Conservation (phyloP, 106 monocot genomes). For the Amphibolis antarctica region DNA sequence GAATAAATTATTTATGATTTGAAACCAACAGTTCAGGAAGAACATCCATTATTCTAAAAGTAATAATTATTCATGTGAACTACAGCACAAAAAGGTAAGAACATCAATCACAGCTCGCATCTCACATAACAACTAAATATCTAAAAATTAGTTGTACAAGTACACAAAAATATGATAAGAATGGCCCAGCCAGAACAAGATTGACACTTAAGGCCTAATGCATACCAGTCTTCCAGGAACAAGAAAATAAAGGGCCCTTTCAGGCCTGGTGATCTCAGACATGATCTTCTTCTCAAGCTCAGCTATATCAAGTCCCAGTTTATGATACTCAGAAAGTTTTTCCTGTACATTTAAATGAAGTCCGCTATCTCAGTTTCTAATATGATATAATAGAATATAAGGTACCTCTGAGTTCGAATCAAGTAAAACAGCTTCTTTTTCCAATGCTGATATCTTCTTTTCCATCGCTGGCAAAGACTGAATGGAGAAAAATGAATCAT, state of each 20-base stretch:
- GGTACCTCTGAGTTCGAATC: constrained; percentile 34
- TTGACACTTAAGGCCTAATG: not conserved
- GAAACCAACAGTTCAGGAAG: no score
- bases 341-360: constrained; percentile 25
- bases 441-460: constrained; percentile 49
- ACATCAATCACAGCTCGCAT: no score
- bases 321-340: constrained; percentile 84
- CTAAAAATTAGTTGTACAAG: no score
- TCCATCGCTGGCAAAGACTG: constrained; percentile 80
- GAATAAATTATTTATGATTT: no score
- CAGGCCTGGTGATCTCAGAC: constrained; percentile 90
- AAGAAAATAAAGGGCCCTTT: constrained; percentile 66
- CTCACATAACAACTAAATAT: no score
- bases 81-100: no score
- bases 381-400: not conserved
- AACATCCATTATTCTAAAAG: no score
- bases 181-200: no score
- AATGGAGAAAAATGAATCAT: not conserved
- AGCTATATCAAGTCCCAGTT: constrained; percentile 62
- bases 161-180: no score
- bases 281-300: constrained; percentile 87
- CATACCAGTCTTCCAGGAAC: constrained; percentile 87
- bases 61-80: no score
- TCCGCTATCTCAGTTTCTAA: not conserved
- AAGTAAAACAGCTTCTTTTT: constrained; percentile 75